phyloP scores from a whole-genome alignment of 2,329 filamentous ascomycete genomes.

The Xylariales sp. region DNA sequence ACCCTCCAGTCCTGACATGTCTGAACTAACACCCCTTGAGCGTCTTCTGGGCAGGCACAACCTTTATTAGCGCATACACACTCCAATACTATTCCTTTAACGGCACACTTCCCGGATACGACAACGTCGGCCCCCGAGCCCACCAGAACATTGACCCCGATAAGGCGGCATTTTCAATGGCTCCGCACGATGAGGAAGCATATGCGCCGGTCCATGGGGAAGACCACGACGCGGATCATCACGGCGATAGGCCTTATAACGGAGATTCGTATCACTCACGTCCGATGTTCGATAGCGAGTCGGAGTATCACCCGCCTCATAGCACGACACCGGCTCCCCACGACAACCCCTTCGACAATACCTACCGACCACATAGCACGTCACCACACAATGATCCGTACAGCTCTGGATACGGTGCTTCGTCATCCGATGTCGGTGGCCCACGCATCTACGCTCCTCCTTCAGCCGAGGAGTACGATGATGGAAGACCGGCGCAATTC shows the following conservation, averaged over 20 bases:
- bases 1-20: too few relatives aligned
- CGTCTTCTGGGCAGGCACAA: slow-evolving; percentile 49
- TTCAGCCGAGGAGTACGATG: slow-evolving; percentile 39
- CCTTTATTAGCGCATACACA: slow-evolving; percentile 55
- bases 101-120: slow-evolving; percentile 58
- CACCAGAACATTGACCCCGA: slow-evolving; percentile 58
- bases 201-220: slow-evolving; percentile 58
- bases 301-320: slow-evolving; percentile 41
- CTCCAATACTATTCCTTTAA: slow-evolving; percentile 59
- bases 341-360: slow-evolving; percentile 34
- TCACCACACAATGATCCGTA: slow-evolving; percentile 24
- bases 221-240: slow-evolving; percentile 42
- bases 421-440: slow-evolving; percentile 17
- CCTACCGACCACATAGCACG: slow-evolving; percentile 37
- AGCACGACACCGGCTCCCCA: slow-evolving; percentile 25
- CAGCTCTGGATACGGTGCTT: slow-evolving; percentile 23
- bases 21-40: slow-evolving; percentile 31
- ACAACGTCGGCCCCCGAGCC: slow-evolving; percentile 35
- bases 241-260: slow-evolving; percentile 23
- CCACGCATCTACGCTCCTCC: slow-evolving; percentile 34
- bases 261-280: slow-evolving; percentile 27
- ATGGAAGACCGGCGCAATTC: slow-evolving; percentile 47
- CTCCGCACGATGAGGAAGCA: slow-evolving; percentile 61
- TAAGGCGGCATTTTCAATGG: slow-evolving; percentile 65
- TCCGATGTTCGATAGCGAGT: slow-evolving; percentile 46